Base-by-base conservation (phyloP, 176 grass and related monocot species). In the Pharus latifolius region DNA sequence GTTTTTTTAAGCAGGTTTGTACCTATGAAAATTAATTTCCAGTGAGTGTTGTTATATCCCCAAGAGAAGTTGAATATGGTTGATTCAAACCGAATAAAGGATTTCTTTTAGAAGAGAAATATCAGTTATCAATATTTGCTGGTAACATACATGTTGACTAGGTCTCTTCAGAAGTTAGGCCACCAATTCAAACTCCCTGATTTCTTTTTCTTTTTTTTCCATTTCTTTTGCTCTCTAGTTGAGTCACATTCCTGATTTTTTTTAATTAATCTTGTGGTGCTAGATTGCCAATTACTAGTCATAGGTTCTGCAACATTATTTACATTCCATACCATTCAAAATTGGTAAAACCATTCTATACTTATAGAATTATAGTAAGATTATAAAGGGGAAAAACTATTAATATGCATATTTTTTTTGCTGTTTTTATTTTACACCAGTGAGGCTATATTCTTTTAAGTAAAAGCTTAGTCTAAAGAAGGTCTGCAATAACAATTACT, bases 1-100 rank as follows among this genome's bases (percentile, higher is more conserved):
- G 96, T 0, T 99, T 99, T 56, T 99, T 99, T 84, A 94, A 91
- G 67, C 96, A 99, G 84, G 96, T 99, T 81, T 53, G 17, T 50
- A 59, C 63, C 38, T 63, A 56, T 46, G 55, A 56, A 11, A 61
- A 54, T 41, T 38, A 34, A 65, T 26, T 67, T 61, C 69, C 56
- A 79, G 31, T 75, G 15, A 32, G 48, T 71, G 22, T 34, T 84
- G 25, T 61, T 44, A 43, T 45, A 32, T 52, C 23, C 4, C 19
- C 38, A 11, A 44, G 7, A 73, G 45, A 47, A 78, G 43, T 32
- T 42, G 8, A 64, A 42, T 72, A 78, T 35, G 33, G 55, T 50
- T 65, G 33, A 72, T 32, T 42, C 19, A 32, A 67, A 52, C 59
- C 30, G 56, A 77, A 65, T 57, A 49, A 45, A 56, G 5, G 55